A percentile compares a stretch with the other conserved stretches of the same genome.
Conservation (phyloP, 2,329 filamentous ascomycete genomes). For the Colletotrichum tamarilloi region DNA sequence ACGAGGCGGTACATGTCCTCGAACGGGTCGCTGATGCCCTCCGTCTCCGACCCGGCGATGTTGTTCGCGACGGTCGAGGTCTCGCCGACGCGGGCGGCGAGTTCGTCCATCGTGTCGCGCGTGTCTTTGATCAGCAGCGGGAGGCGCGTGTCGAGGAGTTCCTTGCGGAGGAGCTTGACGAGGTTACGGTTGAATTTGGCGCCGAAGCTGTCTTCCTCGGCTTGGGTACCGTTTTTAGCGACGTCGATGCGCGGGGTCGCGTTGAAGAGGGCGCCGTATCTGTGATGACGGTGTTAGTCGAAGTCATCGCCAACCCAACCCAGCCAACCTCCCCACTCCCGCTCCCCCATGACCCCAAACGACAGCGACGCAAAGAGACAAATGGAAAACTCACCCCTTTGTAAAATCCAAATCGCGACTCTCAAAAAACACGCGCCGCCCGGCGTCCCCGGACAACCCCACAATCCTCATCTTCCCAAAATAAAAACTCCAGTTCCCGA, state of each 20-base stretch:
- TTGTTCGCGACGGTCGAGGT: too few species aligned
- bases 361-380: too few species aligned
- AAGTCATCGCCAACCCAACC: too few species aligned
- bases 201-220: constrained; percentile 38
- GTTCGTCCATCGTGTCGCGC: constrained; percentile 47
- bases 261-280: constrained; percentile 46
- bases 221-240: not conserved
- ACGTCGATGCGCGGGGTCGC: constrained; percentile 41
- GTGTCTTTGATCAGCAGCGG: constrained; percentile 56
- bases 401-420: constrained; percentile 54
- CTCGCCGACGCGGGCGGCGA: constrained; percentile 42
- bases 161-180: constrained; percentile 48
- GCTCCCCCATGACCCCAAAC: too few species aligned
- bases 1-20: constrained; percentile 63
- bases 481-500: constrained; percentile 61
- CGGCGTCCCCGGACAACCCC: constrained; percentile 54
- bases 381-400: constrained; percentile 48
- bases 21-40: constrained; percentile 61
- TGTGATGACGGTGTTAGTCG: constrained; percentile 15
- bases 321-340: too few species aligned
- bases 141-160: constrained; percentile 51
- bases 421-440: constrained; percentile 57
- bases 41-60: too few species aligned
- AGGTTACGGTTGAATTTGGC: constrained; percentile 44
- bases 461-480: constrained; percentile 57